Base-by-base conservation (phyloP, 2,329 filamentous ascomycete species). In the Ascochyta clinopodiicola region DNA sequence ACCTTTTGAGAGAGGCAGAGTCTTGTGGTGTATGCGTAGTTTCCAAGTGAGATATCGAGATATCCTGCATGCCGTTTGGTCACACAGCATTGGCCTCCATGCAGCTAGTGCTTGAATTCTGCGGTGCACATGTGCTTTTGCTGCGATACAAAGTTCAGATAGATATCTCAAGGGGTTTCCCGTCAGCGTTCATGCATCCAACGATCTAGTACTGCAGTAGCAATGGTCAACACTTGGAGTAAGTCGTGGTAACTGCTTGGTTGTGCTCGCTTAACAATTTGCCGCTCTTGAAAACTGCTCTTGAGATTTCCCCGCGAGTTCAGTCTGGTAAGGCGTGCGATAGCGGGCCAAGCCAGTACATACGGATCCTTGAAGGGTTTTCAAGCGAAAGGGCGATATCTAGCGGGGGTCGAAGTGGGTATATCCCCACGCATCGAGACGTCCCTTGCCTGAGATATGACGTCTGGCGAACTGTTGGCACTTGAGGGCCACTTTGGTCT, bases 111-210 rank as follows among this genome's bases (percentile, higher is more conserved):
- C 21, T 21, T 25, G 19, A n/a, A 22, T 37, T 22, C 17, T 48
- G 34, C 21, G 17, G n/a, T 21, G 51, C 44, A 54, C 44, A 39
- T 40, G 29, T 44, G 45, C 34, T 40, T 49, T 49, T 44, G 44
- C 34, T 38, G 39, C 44, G 42, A 21, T 7, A 22, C 25, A 17
- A 27, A 43, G 21, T 43, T 17, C 32, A 35, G 32, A 17, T 35
- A 35, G 32, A 17, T 35, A 35, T 25, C 25, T 39, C 29, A 29
- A 32, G 45, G 42, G n/a, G 24, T 42, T 27, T 40, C 31, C 42
- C 36, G 42, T 56, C 46, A 50, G 40, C 0, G 15, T 46, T 38
- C 24, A 40, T 42, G 29, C 39, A 39, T 40, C 6, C 27, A 24
- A 22, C 24, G 24, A 8, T 10, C 17, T 44, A 31, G 44, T 27